phyloP scores from a whole-genome alignment of 1,284 basidiomycete genomes.

The Stereum hirsutum region DNA sequence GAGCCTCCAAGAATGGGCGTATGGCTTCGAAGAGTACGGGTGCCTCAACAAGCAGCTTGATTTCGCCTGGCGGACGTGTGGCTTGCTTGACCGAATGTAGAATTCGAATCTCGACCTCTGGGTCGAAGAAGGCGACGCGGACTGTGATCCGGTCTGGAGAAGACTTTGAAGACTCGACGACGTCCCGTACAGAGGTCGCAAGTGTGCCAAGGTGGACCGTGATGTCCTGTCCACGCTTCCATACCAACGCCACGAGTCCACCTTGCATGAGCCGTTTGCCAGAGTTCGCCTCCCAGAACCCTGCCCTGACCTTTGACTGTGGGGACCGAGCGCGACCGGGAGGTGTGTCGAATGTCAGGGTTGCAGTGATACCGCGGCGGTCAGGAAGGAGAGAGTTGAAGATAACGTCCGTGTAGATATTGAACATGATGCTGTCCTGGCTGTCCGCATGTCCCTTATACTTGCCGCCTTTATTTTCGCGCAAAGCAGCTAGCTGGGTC shows the following conservation, averaged over 20 bases:
- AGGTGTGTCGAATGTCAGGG: constrained; percentile 17
- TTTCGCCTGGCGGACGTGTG: constrained; percentile 7
- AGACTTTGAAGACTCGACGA: constrained; percentile 16
- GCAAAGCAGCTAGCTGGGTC: constrained; percentile 17
- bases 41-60: constrained; percentile 19
- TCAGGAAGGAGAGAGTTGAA: constrained; percentile 16
- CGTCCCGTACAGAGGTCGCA: constrained; percentile 15
- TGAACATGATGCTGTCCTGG: constrained; percentile 19
- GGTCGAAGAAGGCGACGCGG: constrained; percentile 20
- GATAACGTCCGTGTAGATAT: constrained; percentile 19
- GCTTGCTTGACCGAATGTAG: constrained; percentile 16
- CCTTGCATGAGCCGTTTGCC: constrained; percentile 20
- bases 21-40: constrained; percentile 21
- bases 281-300: constrained; percentile 17
- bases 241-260: constrained; percentile 19
- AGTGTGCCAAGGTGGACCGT: constrained; percentile 19
- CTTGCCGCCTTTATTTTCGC: constrained; percentile 19
- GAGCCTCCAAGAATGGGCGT: constrained; percentile 21
- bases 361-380: constrained; percentile 15
- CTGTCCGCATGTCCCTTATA: constrained; percentile 16
- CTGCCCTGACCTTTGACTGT: constrained; percentile 10
- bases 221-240: constrained; percentile 9
- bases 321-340: constrained; percentile 16
- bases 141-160: constrained; percentile 13
- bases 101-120: constrained; percentile 19